These are phyloP conservation scores for Vinca minor DNA, from an alignment of 257 asterid genomes.

Conservation along the genomic window DNA sequence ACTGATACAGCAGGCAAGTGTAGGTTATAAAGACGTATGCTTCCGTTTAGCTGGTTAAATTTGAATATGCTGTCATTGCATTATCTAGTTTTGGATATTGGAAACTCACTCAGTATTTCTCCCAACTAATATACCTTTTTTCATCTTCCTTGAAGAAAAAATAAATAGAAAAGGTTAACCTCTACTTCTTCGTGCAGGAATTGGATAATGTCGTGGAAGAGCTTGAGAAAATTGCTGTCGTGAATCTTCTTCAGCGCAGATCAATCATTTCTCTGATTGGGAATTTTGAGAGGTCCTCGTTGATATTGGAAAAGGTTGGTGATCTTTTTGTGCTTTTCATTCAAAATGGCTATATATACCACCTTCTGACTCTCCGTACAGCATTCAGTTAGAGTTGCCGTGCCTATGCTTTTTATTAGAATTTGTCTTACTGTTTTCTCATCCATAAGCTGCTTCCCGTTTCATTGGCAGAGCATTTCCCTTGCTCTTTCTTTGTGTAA, in stretches of 20 bases:
- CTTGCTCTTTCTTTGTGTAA: no score
- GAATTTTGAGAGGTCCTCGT: conserved; percentile 63
- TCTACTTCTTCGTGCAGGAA: conserved; percentile 35
- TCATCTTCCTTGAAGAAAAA: no score
- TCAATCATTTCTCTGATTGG: conserved; percentile 72
- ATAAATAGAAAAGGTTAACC: conserved; percentile 6
- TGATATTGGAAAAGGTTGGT: conserved; percentile 57
- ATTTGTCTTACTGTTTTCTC: neutral
- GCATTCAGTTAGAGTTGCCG: neutral
- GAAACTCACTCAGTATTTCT: neutral
- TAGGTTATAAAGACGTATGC: conserved; percentile 23
- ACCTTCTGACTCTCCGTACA: neutral
- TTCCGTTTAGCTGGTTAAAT: conserved; percentile 5
- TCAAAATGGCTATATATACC: neutral
- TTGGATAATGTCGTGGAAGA: conserved; percentile 64
- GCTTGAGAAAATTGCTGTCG: conserved; percentile 66
- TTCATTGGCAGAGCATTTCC: neutral
- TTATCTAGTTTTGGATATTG: conserved; percentile 7
- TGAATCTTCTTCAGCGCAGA: conserved; percentile 56
- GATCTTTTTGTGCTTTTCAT: neutral
- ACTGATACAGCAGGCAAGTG: conserved; percentile 88
- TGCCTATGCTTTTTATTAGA: neutral
- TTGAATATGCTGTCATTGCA: neutral
- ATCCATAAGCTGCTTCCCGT: neutral
- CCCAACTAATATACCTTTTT: no score